Evolutionary conservation across 2,329 filamentous ascomycete species (phyloP).

Genomic region (Colletotrichum cordylinicola): DNA sequence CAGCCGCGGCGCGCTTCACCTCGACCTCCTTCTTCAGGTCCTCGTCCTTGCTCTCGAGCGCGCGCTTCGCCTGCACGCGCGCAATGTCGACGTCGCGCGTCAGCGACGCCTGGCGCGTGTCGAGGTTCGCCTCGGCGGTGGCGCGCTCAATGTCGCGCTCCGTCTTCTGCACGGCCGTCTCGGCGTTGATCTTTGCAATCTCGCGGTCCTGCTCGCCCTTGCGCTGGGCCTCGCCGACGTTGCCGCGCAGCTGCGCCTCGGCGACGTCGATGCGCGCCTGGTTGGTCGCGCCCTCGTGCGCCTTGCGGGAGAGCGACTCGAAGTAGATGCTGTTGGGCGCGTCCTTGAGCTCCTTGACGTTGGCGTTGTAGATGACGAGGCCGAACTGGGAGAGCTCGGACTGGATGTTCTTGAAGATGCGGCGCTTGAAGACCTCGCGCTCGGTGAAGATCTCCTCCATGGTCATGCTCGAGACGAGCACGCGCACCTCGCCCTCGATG

Average conservation of each 20-base stretch:
- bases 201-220: conserved; percentile 83
- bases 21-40: conserved; percentile 82
- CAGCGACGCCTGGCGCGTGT: conserved; percentile 75
- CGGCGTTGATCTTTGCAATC: conserved; percentile 86
- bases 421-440: conserved; percentile 77
- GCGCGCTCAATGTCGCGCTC: conserved; percentile 85
- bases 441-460: conserved; percentile 90
- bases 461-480: conserved; percentile 86
- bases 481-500: conserved; percentile 86
- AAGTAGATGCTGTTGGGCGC: conserved; percentile 85
- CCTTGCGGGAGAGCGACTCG: conserved; percentile 80
- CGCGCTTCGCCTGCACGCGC: conserved; percentile 74
- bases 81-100: conserved; percentile 77
- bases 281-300: conserved; percentile 84
- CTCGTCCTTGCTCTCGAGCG: conserved; percentile 78
- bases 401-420: conserved; percentile 78
- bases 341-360: conserved; percentile 88
- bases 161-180: conserved; percentile 84
- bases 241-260: conserved; percentile 68
- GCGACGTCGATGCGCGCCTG: conserved; percentile 75
- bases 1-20: conserved; percentile 77
- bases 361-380: conserved; percentile 73
- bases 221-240: conserved; percentile 79
- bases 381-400: conserved; percentile 83
- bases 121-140: conserved; percentile 76